These are phyloP conservation scores for Tolypocladium cylindrosporum DNA, from an alignment of 2,329 filamentous ascomycete species.

Conservation along the genomic window DNA sequence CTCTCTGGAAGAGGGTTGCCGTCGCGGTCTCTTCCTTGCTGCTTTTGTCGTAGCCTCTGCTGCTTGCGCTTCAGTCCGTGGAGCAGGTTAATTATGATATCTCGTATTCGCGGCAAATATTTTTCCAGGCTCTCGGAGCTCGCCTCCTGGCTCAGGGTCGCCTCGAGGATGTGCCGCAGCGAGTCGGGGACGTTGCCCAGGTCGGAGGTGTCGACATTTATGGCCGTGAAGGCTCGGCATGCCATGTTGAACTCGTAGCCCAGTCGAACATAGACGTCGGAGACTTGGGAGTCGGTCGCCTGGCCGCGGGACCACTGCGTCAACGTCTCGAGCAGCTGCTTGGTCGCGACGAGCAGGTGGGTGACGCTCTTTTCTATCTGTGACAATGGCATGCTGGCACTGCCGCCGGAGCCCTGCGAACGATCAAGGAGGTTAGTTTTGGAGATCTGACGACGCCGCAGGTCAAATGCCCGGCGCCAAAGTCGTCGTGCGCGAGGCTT, in stretches of 20 bases:
- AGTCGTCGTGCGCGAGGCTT: background rate
- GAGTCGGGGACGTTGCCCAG: constrained; percentile 91
- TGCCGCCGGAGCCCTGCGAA: constrained; percentile 40
- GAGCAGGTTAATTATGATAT: constrained; percentile 96
- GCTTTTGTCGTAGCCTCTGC: constrained; percentile 65
- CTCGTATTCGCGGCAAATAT: constrained; percentile 86
- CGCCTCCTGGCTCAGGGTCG: constrained; percentile 92
- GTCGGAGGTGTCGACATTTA: constrained; percentile 90
- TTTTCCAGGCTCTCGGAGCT: constrained; percentile 88
- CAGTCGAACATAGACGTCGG: constrained; percentile 92
- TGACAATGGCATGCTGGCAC: constrained; percentile 66
- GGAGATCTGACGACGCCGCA: background rate
- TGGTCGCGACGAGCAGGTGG: constrained; percentile 92
- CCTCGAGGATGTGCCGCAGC: constrained; percentile 81
- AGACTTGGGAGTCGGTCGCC: constrained; percentile 89
- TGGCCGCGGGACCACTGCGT: constrained; percentile 94
- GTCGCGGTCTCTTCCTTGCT: constrained; percentile 43
- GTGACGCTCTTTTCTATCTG: constrained; percentile 99
- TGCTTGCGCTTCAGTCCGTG: constrained; percentile 97
- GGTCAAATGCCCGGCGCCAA: background rate
- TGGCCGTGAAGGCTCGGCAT: constrained; percentile 90
- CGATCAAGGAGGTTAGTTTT: background rate
- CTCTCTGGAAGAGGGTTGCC: constrained; percentile 33
- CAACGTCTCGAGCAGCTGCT: constrained; percentile 92
- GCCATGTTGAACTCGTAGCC: constrained; percentile 99